Conservation (phyloP, 148 eudicot species). For the Heliosperma pusillum region DNA sequence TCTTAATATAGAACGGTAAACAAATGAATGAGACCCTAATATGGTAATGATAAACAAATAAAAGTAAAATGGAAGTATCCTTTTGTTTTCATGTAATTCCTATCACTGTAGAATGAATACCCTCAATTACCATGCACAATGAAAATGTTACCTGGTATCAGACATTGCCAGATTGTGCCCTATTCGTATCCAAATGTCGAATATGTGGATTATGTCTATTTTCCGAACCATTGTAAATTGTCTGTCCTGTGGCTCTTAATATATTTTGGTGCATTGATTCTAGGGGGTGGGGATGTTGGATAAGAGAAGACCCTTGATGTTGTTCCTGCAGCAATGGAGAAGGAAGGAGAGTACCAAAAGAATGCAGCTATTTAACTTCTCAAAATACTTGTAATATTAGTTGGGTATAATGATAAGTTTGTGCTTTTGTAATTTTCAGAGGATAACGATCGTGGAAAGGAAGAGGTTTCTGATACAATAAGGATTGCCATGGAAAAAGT, state of each 20-base stretch:
- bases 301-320: constrained; percentile 25
- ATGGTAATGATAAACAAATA: too few species aligned
- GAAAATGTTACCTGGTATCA: too few species aligned
- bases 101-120: too few species aligned
- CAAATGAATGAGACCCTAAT: too few species aligned
- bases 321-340: constrained; percentile 32
- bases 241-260: neutral
- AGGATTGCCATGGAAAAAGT: constrained; percentile 34
- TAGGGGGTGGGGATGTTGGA: constrained; percentile 11
- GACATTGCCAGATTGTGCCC: too few species aligned
- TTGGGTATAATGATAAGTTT: neutral
- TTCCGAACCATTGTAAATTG: neutral
- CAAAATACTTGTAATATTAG: neutral
- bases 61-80: too few species aligned
- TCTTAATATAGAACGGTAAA: too few species aligned
- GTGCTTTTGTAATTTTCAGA: constrained; percentile 20
- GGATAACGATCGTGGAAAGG: constrained; percentile 12
- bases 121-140: too few species aligned
- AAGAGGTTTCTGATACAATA: constrained; percentile 26
- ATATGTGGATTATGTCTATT: too few species aligned
- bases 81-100: too few species aligned
- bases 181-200: too few species aligned
- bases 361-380: constrained; percentile 10
- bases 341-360: constrained; percentile 24
- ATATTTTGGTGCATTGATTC: constrained; percentile 16